Evolutionary conservation across 306 rosid species (phyloP), one percentile per base, ranked within the genome.

Genomic region (Sphenostylis stenocarpa): DNA sequence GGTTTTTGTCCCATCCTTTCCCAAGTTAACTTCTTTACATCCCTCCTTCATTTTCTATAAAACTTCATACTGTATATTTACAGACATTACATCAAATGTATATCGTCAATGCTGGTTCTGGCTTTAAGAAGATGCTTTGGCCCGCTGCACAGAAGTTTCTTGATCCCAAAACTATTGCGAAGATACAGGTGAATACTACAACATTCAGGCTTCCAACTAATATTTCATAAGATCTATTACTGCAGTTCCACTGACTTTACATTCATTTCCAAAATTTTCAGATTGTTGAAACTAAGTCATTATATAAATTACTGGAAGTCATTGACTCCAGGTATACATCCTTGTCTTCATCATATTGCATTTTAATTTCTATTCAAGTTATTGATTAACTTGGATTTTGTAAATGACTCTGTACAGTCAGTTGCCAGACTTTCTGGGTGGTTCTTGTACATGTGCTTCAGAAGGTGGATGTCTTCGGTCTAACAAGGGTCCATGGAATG

Each of bases 101-200:
- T 81, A 80, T 96, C 0, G 91, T 96, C 79, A 92, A 96, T 86
- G 99, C 99, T 85, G 98, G 99, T 77, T 75, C 97, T 62, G 98
- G 94, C 49, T 96, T 96, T 85, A 96, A 85, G 84, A 95, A 85
- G 89, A 85, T 96, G 90, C 94, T 96, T 72, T 96, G 99, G 99
- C 98, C 97, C 66, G 93, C 99, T 76, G 98, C 97, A 10, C 96
- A 89, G 74, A 96, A 87, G 72, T 88, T 93, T 87, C 91, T 93
- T 77, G 99, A 96, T 66, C 56, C 87, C 51, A 88, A 96, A 85
- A 96, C 99, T 14, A 80, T 86, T 20, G 86, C 88, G 15, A 96
- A 96, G 90, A 96, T 96, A 84, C 98, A 89, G 88, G 99, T 96
- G 81, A 69, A 75, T 63, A 52, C 75, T 78, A 47, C 56, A 68